Base-by-base conservation (phyloP, 352 stramenopile species). In the Globisporangium parvum region DNA sequence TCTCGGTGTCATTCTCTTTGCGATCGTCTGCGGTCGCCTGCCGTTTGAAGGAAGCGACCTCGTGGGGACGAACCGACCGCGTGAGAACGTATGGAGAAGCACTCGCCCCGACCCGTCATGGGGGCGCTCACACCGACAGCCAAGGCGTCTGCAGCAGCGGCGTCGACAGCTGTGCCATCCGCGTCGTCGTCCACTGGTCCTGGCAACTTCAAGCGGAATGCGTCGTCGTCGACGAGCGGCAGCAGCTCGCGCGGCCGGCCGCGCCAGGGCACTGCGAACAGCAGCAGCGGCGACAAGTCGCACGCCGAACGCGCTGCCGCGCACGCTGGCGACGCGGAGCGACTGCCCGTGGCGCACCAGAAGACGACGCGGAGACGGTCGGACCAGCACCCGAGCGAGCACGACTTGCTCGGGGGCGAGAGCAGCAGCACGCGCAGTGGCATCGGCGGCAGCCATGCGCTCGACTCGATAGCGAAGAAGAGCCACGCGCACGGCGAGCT, bases 1-100 rank as follows among this genome's bases (percentile, higher is more conserved):
- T 71, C 64, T 95, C 40, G 87, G 87, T 51, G 78, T 96, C 21
- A 95, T 96, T 54, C 57, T 95, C 20, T 96, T 93, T 63, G 84
- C 84, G 14, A 79, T 93, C 45, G 68, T 96, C 31, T 94, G 82
- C 61, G 84, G 86, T 26, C 69, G 85, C 40, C 51, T 94, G 10
- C 86, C 86, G 1, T 96, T 96, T 45, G 86, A 96, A 73, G 84
- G 84, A 2, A 71, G 63, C 18, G 82, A 93, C 61, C 67, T 96
- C 20, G 69, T 81, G 40, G 84, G 82, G 6, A 87, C 71, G 1
- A 92, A 91, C 49, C 75, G 82, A 9, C 80, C 82, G 12, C 65
- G 77, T 18, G 84, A 94, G 55, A 87, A 87, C 58, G 74, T 91
- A 24, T 73, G 42, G 74, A 85, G 11, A 83, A 78, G 40, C 63